phyloP scores from a whole-genome alignment of 768 basidiomycete genomes.

The Omphalotus guepiniiformis region DNA sequence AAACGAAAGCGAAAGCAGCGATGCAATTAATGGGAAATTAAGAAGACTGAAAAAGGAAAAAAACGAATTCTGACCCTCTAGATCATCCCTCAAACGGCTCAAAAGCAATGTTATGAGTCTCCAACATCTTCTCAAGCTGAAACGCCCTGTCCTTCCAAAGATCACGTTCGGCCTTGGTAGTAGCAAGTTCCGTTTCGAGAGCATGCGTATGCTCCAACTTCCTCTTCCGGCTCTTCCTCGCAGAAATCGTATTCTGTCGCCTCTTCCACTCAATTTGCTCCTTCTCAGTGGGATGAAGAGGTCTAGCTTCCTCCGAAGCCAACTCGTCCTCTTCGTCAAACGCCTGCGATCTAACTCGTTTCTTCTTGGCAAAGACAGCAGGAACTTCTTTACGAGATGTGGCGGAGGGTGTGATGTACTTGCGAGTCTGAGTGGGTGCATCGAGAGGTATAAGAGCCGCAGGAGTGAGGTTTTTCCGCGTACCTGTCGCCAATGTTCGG shows the following conservation, averaged over 20 bases:
- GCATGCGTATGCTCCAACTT: conserved; percentile 60
- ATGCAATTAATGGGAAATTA: background rate
- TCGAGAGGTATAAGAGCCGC: conserved; percentile 61
- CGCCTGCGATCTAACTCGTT: conserved; percentile 38
- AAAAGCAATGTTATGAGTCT: background rate
- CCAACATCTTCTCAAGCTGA: conserved; percentile 2
- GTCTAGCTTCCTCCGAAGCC: conserved; percentile 18
- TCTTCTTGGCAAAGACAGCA: conserved; percentile 62
- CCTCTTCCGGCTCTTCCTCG: conserved; percentile 58
- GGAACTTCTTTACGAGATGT: conserved; percentile 82
- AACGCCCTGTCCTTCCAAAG: conserved; percentile 39
- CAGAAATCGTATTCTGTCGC: conserved; percentile 65
- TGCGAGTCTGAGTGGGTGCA: conserved; percentile 76
- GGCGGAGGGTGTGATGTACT: conserved; percentile 65
- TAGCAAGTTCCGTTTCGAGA: conserved; percentile 42
- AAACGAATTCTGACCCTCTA: background rate
- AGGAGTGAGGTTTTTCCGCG: conserved; percentile 63
- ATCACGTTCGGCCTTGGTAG: conserved; percentile 40
- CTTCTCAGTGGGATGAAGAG: conserved; percentile 33
- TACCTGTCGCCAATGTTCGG: conserved; percentile 11
- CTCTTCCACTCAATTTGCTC: conserved; percentile 64
- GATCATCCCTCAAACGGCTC: conserved; percentile 6
- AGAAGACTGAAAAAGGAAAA: background rate
- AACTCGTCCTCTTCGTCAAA: conserved; percentile 32
- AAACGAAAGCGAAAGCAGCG: background rate